A percentile compares a stretch with the other conserved stretches of the same genome.
phyloP scores from a whole-genome alignment of 2,329 filamentous ascomycete genomes.

The Aspergillus bombycis region DNA sequence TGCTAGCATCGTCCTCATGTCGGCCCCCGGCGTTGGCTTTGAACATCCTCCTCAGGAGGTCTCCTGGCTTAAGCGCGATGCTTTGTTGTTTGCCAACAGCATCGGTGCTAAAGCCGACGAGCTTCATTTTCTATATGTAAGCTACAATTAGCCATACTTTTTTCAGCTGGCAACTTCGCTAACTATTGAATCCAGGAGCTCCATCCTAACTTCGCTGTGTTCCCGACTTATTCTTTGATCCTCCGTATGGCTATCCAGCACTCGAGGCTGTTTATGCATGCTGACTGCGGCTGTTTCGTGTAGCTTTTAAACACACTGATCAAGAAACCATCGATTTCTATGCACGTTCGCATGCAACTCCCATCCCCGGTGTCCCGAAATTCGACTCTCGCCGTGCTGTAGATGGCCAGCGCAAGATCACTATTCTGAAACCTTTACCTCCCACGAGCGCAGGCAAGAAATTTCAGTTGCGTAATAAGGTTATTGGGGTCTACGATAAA shows the following conservation, averaged over 20 bases:
- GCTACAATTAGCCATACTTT: slow-evolving; percentile 27
- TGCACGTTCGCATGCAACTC: slow-evolving; percentile 64
- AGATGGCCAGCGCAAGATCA: slow-evolving; percentile 80
- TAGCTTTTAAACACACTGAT: slow-evolving; percentile 74
- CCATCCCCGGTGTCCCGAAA: slow-evolving; percentile 75
- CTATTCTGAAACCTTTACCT: slow-evolving; percentile 76
- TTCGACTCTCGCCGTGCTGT: slow-evolving; percentile 76
- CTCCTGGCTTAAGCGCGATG: slow-evolving; percentile 85
- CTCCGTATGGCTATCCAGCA: slow-evolving; percentile 59
- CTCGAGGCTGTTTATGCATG: neutral
- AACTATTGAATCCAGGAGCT: slow-evolving; percentile 65
- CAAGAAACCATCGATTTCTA: slow-evolving; percentile 87
- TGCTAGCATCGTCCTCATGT: slow-evolving; percentile 37
- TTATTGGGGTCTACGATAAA: slow-evolving; percentile 88
- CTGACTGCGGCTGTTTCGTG: slow-evolving; percentile 27
- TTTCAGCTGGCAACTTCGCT: neutral
- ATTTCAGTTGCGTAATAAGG: slow-evolving; percentile 77
- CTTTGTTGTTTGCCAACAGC: slow-evolving; percentile 85
- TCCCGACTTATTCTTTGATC: slow-evolving; percentile 85
- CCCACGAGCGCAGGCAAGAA: slow-evolving; percentile 68
- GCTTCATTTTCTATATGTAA: slow-evolving; percentile 88
- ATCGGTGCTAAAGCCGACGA: slow-evolving; percentile 85
- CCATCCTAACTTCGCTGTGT: slow-evolving; percentile 81
- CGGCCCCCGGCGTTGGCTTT: slow-evolving; percentile 67
- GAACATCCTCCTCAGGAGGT: slow-evolving; percentile 77